A percentile compares a stretch with the other conserved stretches of the same genome.
Conservation (phyloP, 176 grass and related monocot genomes). For the Triticum turgidum region DNA sequence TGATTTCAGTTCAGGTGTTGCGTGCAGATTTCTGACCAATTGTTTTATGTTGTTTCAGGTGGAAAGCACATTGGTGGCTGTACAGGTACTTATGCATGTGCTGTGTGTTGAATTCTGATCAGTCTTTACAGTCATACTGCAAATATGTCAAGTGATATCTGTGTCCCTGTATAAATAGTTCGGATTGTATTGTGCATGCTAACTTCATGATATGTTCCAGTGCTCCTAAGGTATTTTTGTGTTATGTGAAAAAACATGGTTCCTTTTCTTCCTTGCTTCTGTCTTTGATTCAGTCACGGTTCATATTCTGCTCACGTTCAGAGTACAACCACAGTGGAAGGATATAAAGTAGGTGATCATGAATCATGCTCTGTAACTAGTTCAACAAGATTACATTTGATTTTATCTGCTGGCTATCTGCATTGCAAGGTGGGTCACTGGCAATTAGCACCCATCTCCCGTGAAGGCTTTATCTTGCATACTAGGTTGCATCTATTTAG, state of each 20-base stretch:
- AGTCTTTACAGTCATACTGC: neutral
- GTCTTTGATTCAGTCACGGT: neutral
- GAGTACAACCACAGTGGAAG: neutral
- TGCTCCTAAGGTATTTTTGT: neutral
- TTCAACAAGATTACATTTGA: neutral
- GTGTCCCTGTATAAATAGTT: neutral
- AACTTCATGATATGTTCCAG: slow-evolving; percentile 16
- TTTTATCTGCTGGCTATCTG: slow-evolving; percentile 5
- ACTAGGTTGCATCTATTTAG: neutral
- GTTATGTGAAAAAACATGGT: neutral
- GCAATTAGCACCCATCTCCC: neutral
- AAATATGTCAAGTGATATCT: slow-evolving; percentile 12
- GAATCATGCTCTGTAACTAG: neutral
- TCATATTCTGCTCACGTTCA: neutral
- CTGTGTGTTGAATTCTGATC: slow-evolving; percentile 13
- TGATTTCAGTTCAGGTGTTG: neutral
- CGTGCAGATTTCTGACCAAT: slow-evolving; percentile 18
- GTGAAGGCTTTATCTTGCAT: neutral
- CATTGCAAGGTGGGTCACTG: slow-evolving; percentile 9
- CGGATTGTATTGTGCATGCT: neutral
- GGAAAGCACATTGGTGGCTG: slow-evolving; percentile 91
- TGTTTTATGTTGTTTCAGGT: slow-evolving; percentile 47
- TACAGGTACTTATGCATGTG: slow-evolving; percentile 56
- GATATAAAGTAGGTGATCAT: neutral
- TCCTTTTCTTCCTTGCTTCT: slow-evolving; percentile 6